Base-by-base conservation (phyloP, 139 green algal species). In the Dunaliella sp. region DNA sequence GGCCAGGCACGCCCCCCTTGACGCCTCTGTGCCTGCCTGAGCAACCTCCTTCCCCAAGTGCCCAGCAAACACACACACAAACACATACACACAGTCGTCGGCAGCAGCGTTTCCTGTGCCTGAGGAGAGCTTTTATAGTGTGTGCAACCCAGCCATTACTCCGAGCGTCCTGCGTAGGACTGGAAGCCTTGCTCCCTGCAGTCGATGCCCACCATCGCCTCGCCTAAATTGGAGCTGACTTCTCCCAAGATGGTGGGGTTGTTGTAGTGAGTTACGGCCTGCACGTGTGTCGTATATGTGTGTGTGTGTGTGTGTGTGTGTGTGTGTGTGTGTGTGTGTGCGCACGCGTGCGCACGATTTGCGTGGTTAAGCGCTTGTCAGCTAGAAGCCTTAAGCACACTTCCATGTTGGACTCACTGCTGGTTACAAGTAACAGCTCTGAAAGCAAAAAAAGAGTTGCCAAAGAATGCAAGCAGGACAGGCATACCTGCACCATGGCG, bases 141-240 rank as follows among this genome's bases (percentile, higher is more conserved):
- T 30, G 58, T 21, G 58, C 58, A 30, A 24, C 21, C 58, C 24
- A 24, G 58, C 58, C 30, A 33, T 84, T 91, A 97, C 91, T 98
- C 95, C n/a, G 92, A 96, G 57, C 96, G 92, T 34, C 88, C 83
- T n/a, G 96, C 96, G 86, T 98, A 98, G 65, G 87, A 92, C 74
- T 85, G 92, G 91, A 99, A 98, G 82, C 87, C 89, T 89, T 97
- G 95, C 65, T 96, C 94, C 32, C 94, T 88, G 82, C 94, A 92
- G 88, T 99, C 96, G 84, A 99, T 99, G 86, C 98, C 98, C 38
- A 99, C 97, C 98, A 99, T 99, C 74, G 98, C 87, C 91, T 98
- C 96, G 0, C 98, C 98, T 74, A 99, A 90, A 79, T 92, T 94
- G 24, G 83, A 87, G 32, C 94, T 98, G 72, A 99, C 96, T 89